Evolutionary conservation across 768 basidiomycete species (phyloP).

Genomic region (Lentinula guzmanii): DNA sequence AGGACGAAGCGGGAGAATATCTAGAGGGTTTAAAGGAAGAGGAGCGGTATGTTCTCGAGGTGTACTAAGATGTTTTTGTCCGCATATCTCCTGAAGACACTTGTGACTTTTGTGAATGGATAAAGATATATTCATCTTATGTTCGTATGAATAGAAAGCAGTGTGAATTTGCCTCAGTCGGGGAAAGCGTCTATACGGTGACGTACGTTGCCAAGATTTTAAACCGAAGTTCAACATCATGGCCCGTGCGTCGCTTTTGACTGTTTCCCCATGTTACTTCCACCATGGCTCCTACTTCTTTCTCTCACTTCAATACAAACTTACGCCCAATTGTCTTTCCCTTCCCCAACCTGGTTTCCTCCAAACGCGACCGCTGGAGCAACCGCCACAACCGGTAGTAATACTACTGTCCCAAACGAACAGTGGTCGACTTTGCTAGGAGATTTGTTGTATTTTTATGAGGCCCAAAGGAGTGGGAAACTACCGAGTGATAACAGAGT

Average conservation of each 20-base stretch:
- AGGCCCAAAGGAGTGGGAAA: slow-evolving; percentile 81
- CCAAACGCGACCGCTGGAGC: slow-evolving; percentile 55
- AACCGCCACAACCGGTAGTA: slow-evolving; percentile 22
- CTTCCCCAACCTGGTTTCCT: slow-evolving; percentile 59
- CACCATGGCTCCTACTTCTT: not conserved
- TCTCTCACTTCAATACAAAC: not conserved
- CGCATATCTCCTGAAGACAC: not conserved
- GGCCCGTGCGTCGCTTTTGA: not conserved
- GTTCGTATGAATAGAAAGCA: no score
- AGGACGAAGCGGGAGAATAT: slow-evolving; percentile 67
- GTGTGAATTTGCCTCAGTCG: not conserved
- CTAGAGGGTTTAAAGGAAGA: slow-evolving; percentile 92
- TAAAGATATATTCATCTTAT: no score
- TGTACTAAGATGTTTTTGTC: slow-evolving; percentile 17
- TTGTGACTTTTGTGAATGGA: no score
- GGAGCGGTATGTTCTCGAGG: slow-evolving; percentile 97
- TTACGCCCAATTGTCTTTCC: slow-evolving; percentile 49
- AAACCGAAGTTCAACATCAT: not conserved
- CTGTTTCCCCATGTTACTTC: not conserved
- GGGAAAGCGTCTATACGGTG: not conserved
- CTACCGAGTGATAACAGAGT: slow-evolving; percentile 69
- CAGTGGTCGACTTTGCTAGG: slow-evolving; percentile 85
- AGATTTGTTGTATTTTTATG: slow-evolving; percentile 82
- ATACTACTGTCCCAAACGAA: slow-evolving; percentile 43
- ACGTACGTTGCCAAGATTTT: not conserved